phyloP scores from a whole-genome alignment of 2,329 filamentous ascomycete genomes.

The Coniochaeta sp. region DNA sequence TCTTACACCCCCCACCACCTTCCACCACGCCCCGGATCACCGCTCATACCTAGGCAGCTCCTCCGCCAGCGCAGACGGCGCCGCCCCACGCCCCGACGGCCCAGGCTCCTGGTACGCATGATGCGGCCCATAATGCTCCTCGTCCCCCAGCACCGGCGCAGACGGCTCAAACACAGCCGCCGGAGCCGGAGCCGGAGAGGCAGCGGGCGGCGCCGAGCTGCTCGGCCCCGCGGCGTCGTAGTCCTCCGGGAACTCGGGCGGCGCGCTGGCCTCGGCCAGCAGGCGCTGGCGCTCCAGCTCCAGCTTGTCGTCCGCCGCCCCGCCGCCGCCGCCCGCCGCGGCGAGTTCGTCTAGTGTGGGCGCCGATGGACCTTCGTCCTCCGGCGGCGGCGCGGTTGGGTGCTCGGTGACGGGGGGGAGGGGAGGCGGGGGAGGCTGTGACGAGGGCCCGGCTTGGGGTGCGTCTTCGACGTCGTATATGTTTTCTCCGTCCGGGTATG shows the following conservation, averaged over 20 bases:
- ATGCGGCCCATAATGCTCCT: slow-evolving; percentile 20
- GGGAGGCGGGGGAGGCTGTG: slow-evolving; percentile 4
- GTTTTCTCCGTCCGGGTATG: slow-evolving; percentile 34
- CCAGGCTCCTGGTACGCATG: slow-evolving; percentile 12
- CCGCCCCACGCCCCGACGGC: not conserved
- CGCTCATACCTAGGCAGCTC: slow-evolving; percentile 22
- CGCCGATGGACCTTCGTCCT: slow-evolving; percentile 29
- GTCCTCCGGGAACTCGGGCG: slow-evolving; percentile 49
- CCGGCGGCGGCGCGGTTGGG: slow-evolving; percentile 6
- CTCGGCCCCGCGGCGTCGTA: slow-evolving; percentile 25
- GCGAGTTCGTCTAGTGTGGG: slow-evolving; percentile 38
- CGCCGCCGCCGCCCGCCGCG: slow-evolving; percentile 9
- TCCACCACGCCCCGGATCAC: too few relatives aligned
- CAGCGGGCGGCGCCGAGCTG: slow-evolving; percentile 15
- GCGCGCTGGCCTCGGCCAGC: slow-evolving; percentile 57
- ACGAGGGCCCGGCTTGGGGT: slow-evolving; percentile 16
- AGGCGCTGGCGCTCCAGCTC: slow-evolving; percentile 63
- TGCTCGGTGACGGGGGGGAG: slow-evolving; percentile 8
- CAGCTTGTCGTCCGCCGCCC: slow-evolving; percentile 63
- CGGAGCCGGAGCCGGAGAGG: too few relatives aligned
- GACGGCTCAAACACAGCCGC: slow-evolving; percentile 34
- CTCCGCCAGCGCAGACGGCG: slow-evolving; percentile 9
- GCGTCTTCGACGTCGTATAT: slow-evolving; percentile 41
- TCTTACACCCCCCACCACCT: too few relatives aligned
- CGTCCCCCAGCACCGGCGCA: slow-evolving; percentile 49